phyloP scores from a whole-genome alignment of 352 stramenopile genomes.

The Pythium vanterpoolii region DNA sequence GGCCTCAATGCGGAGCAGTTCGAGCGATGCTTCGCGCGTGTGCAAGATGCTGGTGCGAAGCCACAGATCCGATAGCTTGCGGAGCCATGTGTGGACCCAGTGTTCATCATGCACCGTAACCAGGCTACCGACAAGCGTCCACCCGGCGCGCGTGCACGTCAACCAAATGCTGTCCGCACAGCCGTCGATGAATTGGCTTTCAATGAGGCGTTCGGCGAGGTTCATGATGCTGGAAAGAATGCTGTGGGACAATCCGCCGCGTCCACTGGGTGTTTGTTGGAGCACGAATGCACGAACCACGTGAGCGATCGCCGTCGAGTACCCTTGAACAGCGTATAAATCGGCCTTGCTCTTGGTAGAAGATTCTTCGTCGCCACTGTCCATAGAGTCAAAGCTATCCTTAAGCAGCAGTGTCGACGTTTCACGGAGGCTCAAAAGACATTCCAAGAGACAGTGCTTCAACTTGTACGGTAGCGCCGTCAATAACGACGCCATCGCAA shows the following conservation, averaged over 20 bases:
- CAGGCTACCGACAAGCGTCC: slow-evolving; percentile 72
- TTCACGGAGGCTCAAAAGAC: slow-evolving; percentile 21
- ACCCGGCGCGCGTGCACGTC: slow-evolving; percentile 82
- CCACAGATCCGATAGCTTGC: slow-evolving; percentile 68
- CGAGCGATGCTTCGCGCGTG: slow-evolving; percentile 74
- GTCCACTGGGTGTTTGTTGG: slow-evolving; percentile 9
- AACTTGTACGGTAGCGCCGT: slow-evolving; percentile 32
- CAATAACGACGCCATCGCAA: slow-evolving; percentile 32
- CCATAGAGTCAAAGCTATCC: slow-evolving; percentile 9
- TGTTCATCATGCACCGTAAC: slow-evolving; percentile 60
- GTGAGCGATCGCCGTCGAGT: slow-evolving; percentile 55
- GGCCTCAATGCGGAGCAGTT: slow-evolving; percentile 81
- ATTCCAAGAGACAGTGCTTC: slow-evolving; percentile 25
- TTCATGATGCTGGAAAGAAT: slow-evolving; percentile 61
- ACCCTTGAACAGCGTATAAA: slow-evolving; percentile 76
- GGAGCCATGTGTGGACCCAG: slow-evolving; percentile 53
- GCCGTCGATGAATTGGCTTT: slow-evolving; percentile 74
- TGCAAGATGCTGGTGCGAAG: slow-evolving; percentile 75
- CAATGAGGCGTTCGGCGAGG: slow-evolving; percentile 68
- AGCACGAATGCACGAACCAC: slow-evolving; percentile 21
- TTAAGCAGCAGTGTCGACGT: slow-evolving; percentile 27
- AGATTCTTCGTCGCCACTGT: slow-evolving; percentile 18
- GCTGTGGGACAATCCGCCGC: slow-evolving; percentile 37
- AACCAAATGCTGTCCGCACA: slow-evolving; percentile 83
- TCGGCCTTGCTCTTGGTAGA: slow-evolving; percentile 50